Base-by-base conservation (phyloP, 768 basidiomycete species). In the Tricholoma terreum region DNA sequence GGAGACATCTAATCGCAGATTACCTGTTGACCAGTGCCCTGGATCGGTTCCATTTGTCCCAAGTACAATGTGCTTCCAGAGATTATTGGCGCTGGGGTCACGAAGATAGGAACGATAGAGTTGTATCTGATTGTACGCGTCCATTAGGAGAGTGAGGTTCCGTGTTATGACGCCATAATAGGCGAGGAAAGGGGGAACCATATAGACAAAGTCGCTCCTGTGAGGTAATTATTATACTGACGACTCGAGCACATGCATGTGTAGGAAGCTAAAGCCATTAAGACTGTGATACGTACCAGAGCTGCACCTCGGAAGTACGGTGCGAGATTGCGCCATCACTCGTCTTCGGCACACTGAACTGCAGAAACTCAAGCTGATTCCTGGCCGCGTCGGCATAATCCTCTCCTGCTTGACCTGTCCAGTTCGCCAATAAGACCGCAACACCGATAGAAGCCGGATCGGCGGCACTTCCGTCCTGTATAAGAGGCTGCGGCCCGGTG, bases 191-290 rank as follows among this genome's bases (percentile, higher is more conserved):
- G 82, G 79, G 2, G 81, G 81, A 0, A 69, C 80, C 83, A 83
- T 83, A 65, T 79, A 83, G 2, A 80, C 65, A 51, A 80, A 84
- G 63, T 83, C 81, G n/a, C 80, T 74, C 81, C 80, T 81, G n/a
- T n/a, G n/a, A n/a, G n/a, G n/a, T n/a, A n/a, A n/a, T n/a, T n/a
- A n/a, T n/a, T n/a, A n/a, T n/a, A n/a, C n/a, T n/a, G n/a, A n/a
- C n/a, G n/a, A 54, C 10, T 15, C 17, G 9, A 17, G 36, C 43
- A 40, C 55, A n/a, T 45, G 14, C 19, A 56, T 27, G 24, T 14
- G 19, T 52, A 36, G 22, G 24, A 24, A 12, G 15, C 22, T 35
- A 22, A 36, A 8, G 27, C 22, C n/a, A n/a, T n/a, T n/a, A n/a
- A 31, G 14, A 38, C 10, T 15, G 14, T 7, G n/a, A 14, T 2